phyloP scores from a whole-genome alignment of 1,139 yeast species.

The Candida sp. region DNA sequence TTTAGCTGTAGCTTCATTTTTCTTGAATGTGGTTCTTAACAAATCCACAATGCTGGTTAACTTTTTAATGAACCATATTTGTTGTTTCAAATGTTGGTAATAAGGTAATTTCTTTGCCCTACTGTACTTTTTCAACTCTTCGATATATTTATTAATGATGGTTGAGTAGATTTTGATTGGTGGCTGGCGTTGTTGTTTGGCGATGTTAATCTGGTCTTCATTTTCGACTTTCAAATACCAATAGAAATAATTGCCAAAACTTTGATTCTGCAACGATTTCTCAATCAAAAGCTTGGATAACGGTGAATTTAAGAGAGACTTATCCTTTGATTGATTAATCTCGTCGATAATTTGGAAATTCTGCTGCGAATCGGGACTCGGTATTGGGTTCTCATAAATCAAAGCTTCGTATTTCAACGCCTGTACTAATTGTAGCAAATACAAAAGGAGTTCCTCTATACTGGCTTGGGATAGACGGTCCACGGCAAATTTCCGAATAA shows the following conservation, averaged over 20 bases:
- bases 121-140: slow-evolving; percentile 30
- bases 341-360: slow-evolving; percentile 19
- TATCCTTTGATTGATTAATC: slow-evolving; percentile 12
- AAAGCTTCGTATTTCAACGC: slow-evolving; percentile 74
- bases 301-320: slow-evolving; percentile 43
- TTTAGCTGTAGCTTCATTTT: slow-evolving; percentile 43
- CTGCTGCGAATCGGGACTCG: slow-evolving; percentile 7
- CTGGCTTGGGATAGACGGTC: slow-evolving; percentile 75
- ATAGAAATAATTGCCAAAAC: slow-evolving; percentile 78
- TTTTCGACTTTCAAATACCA: slow-evolving; percentile 93
- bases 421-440: slow-evolving; percentile 86
- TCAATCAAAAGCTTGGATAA: slow-evolving; percentile 77
- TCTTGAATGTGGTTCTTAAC: slow-evolving; percentile 36
- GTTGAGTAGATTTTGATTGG: slow-evolving; percentile 26
- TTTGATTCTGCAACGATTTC: slow-evolving; percentile 62
- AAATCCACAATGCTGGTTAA: slow-evolving; percentile 39
- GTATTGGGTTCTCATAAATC: slow-evolving; percentile 15
- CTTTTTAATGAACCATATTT: slow-evolving; percentile 45
- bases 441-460: slow-evolving; percentile 76
- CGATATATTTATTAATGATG: slow-evolving; percentile 39
- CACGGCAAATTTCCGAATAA: slow-evolving; percentile 82
- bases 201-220: slow-evolving; percentile 52
- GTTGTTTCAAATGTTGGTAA: slow-evolving; percentile 38
- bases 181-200: slow-evolving; percentile 6
- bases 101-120: slow-evolving; percentile 27